Percentiles rank a stretch among this genome's conserved stretches.
phyloP scores from a whole-genome alignment of 2,329 filamentous ascomycete genomes.

The Didymella sp. region DNA sequence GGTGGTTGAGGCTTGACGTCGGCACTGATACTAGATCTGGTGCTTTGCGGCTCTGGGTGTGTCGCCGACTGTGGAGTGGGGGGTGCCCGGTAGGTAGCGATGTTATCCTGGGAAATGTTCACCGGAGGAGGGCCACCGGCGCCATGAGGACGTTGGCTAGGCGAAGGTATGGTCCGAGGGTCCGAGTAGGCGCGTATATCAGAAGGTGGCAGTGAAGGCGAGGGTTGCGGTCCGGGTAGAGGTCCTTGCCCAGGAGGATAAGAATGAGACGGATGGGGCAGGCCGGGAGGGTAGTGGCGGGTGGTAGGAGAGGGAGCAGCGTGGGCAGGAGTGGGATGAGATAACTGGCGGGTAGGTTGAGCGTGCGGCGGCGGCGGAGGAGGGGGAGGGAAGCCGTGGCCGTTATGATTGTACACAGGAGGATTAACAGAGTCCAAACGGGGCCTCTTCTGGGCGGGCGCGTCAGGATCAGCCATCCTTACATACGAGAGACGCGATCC shows the following conservation, averaged over 20 bases:
- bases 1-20: slow-evolving; percentile 40
- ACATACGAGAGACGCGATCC: slow-evolving; percentile 44
- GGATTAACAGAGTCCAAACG: slow-evolving; percentile 49
- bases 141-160: slow-evolving; percentile 47
- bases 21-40: slow-evolving; percentile 37
- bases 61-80: slow-evolving; percentile 39
- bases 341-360: slow-evolving; percentile 40
- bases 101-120: slow-evolving; percentile 46
- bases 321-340: slow-evolving; percentile 42
- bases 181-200: slow-evolving; percentile 45
- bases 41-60: slow-evolving; percentile 31
- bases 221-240: slow-evolving; percentile 36
- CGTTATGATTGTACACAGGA: slow-evolving; percentile 42
- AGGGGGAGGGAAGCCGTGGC: slow-evolving; percentile 42
- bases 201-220: slow-evolving; percentile 43
- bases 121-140: slow-evolving; percentile 38
- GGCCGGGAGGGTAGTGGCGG: slow-evolving; percentile 37
- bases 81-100: slow-evolving; percentile 42
- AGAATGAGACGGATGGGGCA: slow-evolving; percentile 34
- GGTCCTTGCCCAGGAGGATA: slow-evolving; percentile 31
- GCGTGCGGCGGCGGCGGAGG: slow-evolving; percentile 36
- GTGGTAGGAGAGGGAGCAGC: slow-evolving; percentile 39
- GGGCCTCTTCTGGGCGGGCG: slow-evolving; percentile 48
- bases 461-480: slow-evolving; percentile 52
- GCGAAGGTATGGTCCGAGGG: slow-evolving; percentile 44